phyloP scores from a whole-genome alignment of 2,329 filamentous ascomycete species.

The Elsinoe perseae region DNA sequence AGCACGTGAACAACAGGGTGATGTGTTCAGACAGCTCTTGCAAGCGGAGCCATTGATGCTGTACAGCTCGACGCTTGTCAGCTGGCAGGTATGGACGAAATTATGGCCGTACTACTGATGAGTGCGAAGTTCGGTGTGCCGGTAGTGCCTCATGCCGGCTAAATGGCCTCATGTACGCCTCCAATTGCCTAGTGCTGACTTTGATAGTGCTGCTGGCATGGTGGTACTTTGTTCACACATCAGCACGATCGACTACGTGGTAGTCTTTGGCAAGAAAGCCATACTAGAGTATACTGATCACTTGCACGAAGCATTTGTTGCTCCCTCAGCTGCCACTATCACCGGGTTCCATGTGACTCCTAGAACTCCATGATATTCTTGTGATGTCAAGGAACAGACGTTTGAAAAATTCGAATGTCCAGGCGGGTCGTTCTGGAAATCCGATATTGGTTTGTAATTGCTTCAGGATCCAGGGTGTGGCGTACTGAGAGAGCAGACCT shows the following conservation, averaged over 20 bases:
- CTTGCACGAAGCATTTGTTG: conserved; percentile 83
- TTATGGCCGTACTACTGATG: conserved; percentile 80
- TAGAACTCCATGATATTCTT: conserved; percentile 73
- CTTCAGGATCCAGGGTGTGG: not conserved
- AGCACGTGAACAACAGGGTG: conserved; percentile 93
- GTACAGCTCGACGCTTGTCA: conserved; percentile 88
- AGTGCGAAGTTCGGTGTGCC: conserved; percentile 72
- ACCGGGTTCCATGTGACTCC: conserved; percentile 83
- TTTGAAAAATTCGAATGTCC: conserved; percentile 75
- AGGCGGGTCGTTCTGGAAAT: not conserved
- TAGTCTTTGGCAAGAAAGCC: conserved; percentile 71
- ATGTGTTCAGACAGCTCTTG: conserved; percentile 88
- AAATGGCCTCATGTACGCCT: not conserved
- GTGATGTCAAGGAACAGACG: conserved; percentile 84
- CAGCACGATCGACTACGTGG: conserved; percentile 86
- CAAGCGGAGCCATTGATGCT: conserved; percentile 73
- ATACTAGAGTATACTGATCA: conserved; percentile 89
- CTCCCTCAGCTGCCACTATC: conserved; percentile 66
- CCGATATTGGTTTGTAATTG: not conserved
- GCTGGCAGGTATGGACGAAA: conserved; percentile 84
- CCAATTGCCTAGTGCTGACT: not conserved
- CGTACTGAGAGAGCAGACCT: not conserved
- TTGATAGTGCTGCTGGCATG: conserved; percentile 70
- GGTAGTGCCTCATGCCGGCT: conserved; percentile 68
- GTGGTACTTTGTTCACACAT: conserved; percentile 92